A percentile compares a stretch with the other conserved stretches of the same genome.
Conservation (phyloP, 805 yeast species). For the Tetrapisispora nanseiensis region DNA sequence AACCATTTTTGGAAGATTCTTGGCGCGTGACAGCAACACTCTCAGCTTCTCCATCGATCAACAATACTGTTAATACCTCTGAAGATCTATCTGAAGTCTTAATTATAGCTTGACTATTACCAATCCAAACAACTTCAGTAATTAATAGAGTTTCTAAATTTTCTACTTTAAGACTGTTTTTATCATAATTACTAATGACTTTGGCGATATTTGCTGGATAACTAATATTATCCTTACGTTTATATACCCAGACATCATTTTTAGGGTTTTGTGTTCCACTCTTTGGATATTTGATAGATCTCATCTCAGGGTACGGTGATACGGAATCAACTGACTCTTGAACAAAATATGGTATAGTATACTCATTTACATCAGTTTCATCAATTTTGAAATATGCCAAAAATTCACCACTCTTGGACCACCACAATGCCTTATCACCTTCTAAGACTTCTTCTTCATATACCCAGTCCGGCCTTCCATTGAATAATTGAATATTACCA, state of each 20-base stretch:
- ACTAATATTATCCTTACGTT: conserved; percentile 22
- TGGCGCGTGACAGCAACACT: conserved; percentile 37
- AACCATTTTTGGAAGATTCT: conserved; percentile 44
- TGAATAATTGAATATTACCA: conserved; percentile 62
- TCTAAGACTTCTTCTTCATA: conserved; percentile 84
- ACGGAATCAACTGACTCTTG: conserved; percentile 35
- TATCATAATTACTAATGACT: conserved; percentile 6
- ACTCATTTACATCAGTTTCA: conserved; percentile 65
- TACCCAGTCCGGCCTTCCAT: conserved; percentile 92
- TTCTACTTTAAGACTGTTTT: conserved; percentile 18
- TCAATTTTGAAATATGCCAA: conserved; percentile 58
- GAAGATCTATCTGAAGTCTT: conserved; percentile 58
- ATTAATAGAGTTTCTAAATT: conserved; percentile 37
- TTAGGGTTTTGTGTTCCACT: conserved; percentile 71
- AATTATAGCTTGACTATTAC: conserved; percentile 40
- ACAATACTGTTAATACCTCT: conserved; percentile 48
- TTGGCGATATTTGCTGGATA: conserved; percentile 34
- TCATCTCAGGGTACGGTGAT: conserved; percentile 48
- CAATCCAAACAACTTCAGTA: conserved; percentile 67
- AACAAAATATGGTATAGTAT: conserved; percentile 65
- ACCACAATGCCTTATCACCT: conserved; percentile 68
- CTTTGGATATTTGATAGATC: conserved; percentile 68
- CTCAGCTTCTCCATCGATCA: conserved; percentile 37
- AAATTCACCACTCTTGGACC: conserved; percentile 69
- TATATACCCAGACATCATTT: conserved; percentile 45